Conservation (phyloP, 371 early-diverging fungal genomes). For the Globomyces sp. region DNA sequence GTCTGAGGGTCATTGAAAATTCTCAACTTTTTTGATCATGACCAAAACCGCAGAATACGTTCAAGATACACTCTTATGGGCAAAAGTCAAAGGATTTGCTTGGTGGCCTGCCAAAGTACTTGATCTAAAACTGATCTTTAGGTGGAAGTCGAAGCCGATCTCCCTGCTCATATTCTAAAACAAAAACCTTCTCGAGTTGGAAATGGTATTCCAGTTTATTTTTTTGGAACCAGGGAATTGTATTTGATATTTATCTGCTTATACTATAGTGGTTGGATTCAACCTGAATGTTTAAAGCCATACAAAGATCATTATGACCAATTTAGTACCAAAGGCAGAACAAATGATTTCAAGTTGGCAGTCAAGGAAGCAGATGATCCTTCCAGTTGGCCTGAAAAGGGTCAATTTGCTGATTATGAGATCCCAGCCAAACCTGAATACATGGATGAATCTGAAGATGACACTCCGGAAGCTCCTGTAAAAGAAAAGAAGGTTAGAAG, state of each 20-base stretch:
- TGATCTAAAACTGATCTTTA: not conserved
- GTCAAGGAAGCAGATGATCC: not conserved
- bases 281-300: not conserved
- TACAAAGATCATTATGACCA: constrained; percentile 3
- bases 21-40: not conserved
- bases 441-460: not conserved
- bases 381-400: not conserved
- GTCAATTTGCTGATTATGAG: not conserved
- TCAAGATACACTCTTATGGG: constrained; percentile 3
- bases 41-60: not conserved
- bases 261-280: not conserved
- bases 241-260: not conserved
- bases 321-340: not conserved
- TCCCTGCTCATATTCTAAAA: not conserved
- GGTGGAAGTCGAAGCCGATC: not conserved
- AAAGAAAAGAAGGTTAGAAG: constrained; percentile 6
- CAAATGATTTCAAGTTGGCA: not conserved
- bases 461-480: not conserved
- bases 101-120: constrained; percentile 16
- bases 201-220: constrained; percentile 5
- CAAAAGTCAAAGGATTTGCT: constrained; percentile 6
- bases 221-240: constrained; percentile 10
- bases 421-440: not conserved
- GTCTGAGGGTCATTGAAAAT: no score
- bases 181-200: not conserved